Evolutionary conservation across 768 basidiomycete species (phyloP).

Genomic region (Ephemerocybe angulata): DNA sequence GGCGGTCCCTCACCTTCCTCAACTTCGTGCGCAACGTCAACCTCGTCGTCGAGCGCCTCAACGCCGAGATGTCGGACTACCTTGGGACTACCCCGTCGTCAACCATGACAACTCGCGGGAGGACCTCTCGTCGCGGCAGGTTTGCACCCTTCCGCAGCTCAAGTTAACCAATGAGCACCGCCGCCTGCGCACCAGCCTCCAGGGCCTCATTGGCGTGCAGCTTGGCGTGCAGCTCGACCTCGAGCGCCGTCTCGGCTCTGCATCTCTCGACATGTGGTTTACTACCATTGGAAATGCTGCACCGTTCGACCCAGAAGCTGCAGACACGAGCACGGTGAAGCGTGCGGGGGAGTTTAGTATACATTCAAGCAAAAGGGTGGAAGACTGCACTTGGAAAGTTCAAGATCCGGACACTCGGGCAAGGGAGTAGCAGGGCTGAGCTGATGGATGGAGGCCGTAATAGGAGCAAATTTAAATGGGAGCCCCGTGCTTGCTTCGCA

Average conservation of each 20-base stretch:
- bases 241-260: constrained; percentile 57
- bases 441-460: constrained; percentile 10
- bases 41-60: constrained; percentile 53
- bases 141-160: constrained; percentile 38
- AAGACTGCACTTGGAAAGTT: constrained; percentile 59
- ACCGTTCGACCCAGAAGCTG: constrained; percentile 30
- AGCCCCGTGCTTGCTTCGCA: constrained; percentile 12
- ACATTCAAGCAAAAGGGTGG: constrained; percentile 63
- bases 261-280: constrained; percentile 47
- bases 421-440: neutral
- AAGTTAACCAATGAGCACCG: constrained; percentile 63
- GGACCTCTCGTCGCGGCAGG: constrained; percentile 32
- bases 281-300: constrained; percentile 38
- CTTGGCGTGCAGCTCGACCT: no score
- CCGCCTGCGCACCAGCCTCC: constrained; percentile 53
- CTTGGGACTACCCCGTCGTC: constrained; percentile 23
- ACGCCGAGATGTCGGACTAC: constrained; percentile 54
- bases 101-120: constrained; percentile 38
- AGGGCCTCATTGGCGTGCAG: constrained; percentile 56
- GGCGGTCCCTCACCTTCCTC: constrained; percentile 74
- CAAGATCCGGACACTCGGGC: constrained; percentile 32
- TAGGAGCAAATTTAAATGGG: no score
- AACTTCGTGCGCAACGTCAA: constrained; percentile 77
- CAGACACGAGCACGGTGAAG: constrained; percentile 12
- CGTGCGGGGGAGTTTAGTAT: constrained; percentile 52